phyloP scores from a whole-genome alignment of 2,329 filamentous ascomycete genomes.

The Scytalidium lignicola region DNA sequence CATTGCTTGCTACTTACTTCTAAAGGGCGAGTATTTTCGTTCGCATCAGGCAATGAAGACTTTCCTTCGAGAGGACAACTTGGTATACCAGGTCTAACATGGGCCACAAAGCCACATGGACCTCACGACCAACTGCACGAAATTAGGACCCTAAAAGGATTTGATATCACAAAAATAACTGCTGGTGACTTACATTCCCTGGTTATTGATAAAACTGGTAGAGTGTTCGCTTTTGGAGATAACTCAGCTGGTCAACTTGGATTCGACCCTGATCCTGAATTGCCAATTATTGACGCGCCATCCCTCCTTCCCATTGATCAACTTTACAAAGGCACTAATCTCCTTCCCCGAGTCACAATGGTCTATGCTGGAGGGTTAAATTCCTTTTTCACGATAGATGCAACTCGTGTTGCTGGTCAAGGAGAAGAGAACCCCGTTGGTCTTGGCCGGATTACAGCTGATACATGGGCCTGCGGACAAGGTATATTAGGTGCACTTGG shows the following conservation, averaged over 20 bases:
- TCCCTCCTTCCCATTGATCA: conserved; percentile 63
- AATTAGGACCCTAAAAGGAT: conserved; percentile 64
- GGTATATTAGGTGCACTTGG: conserved; percentile 81
- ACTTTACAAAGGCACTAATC: conserved; percentile 64
- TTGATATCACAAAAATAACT: conserved; percentile 69
- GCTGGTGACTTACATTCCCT: conserved; percentile 84
- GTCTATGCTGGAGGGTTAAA: conserved; percentile 84
- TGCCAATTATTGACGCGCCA: conserved; percentile 62
- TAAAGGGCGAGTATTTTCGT: conserved; percentile 79
- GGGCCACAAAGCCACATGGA: conserved; percentile 70
- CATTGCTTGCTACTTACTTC: conserved; percentile 83
- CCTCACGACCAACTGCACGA: conserved; percentile 81
- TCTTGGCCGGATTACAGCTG: conserved; percentile 57
- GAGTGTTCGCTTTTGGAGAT: conserved; percentile 83
- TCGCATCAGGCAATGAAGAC: conserved; percentile 71
- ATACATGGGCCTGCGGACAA: conserved; percentile 82
- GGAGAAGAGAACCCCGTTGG: conserved; percentile 33
- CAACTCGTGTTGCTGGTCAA: conserved; percentile 50
- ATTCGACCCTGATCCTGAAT: conserved; percentile 61
- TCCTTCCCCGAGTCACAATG: conserved; percentile 62
- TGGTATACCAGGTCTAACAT: conserved; percentile 77
- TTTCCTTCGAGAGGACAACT: conserved; percentile 84
- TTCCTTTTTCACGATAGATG: conserved; percentile 83
- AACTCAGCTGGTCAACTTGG: conserved; percentile 89
- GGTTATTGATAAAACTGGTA: conserved; percentile 68